Evolutionary conservation across 2,329 filamentous ascomycete genomes (phyloP).

Genomic region (Colletotrichum sp.): DNA sequence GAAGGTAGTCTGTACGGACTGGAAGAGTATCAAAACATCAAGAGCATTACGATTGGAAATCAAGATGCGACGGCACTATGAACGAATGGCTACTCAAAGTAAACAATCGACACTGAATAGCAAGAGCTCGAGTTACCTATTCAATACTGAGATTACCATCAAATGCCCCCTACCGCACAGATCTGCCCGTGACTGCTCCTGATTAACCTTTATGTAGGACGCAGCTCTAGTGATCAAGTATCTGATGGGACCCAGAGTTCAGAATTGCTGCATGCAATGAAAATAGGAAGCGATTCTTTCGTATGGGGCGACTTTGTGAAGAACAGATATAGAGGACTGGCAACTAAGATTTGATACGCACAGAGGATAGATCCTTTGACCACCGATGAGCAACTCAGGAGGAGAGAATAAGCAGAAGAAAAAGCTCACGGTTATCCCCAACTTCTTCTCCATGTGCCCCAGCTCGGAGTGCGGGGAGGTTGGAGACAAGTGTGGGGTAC

Average conservation of each 20-base stretch:
- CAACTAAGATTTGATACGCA: not conserved
- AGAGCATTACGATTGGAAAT: slow-evolving; percentile 24
- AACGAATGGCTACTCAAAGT: not conserved
- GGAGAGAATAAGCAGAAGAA: not conserved
- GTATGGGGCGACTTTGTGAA: not conserved
- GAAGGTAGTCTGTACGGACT: slow-evolving; percentile 37
- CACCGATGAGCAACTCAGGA: not conserved
- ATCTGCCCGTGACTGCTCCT: not conserved
- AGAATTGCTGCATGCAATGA: not conserved
- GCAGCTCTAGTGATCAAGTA: not conserved
- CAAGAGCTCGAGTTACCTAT: not conserved
- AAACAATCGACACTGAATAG: not conserved
- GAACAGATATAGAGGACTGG: not conserved
- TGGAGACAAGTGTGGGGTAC: not conserved
- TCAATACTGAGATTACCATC: not conserved
- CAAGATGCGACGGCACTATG: not conserved
- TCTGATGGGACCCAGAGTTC: not conserved
- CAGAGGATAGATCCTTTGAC: not conserved
- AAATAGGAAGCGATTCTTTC: not conserved
- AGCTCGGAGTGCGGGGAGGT: not conserved
- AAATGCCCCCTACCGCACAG: not conserved
- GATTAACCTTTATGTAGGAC: not conserved
- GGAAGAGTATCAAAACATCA: slow-evolving; percentile 28
- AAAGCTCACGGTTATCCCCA: not conserved
- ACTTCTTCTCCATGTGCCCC: not conserved